Evolutionary conservation across 805 yeast genomes (phyloP).

Genomic region (Debaryomyces tyrocola): DNA sequence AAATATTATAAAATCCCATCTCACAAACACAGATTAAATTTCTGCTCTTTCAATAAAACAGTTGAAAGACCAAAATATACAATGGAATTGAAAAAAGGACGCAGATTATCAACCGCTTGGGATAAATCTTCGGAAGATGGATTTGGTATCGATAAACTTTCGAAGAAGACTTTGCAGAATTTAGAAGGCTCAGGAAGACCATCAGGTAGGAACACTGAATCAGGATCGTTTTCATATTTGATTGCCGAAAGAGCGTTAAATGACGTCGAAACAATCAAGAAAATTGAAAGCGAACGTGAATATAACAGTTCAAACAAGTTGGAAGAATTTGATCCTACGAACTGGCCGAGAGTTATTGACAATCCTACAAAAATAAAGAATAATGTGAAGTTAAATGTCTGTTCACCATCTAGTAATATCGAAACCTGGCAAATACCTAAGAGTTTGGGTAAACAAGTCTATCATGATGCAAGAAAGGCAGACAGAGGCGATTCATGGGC

Average conservation of each 20-base stretch:
- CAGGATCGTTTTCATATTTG: constrained; percentile 71
- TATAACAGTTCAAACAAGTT: constrained; percentile 22
- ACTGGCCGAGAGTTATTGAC: constrained; percentile 73
- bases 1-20: constrained; percentile 55
- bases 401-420: constrained; percentile 75
- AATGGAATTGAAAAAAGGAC: constrained; percentile 85
- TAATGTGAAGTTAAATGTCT: constrained; percentile 76
- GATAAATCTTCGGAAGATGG: constrained; percentile 52
- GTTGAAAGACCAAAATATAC: constrained; percentile 76
- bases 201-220: constrained; percentile 66
- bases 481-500: constrained; percentile 89
- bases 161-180: constrained; percentile 28
- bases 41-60: constrained; percentile 73
- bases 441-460: constrained; percentile 68
- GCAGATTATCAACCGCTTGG: constrained; percentile 74
- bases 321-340: constrained; percentile 21
- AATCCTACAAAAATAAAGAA: constrained; percentile 78
- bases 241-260: constrained; percentile 60
- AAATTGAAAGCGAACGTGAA: constrained; percentile 40
- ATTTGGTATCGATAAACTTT: constrained; percentile 46
- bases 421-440: constrained; percentile 89
- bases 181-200: constrained; percentile 78
- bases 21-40: constrained; percentile 60
- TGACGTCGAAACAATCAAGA: constrained; percentile 38
- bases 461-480: constrained; percentile 89